Percentiles rank a stretch among this genome's conserved stretches.
These are phyloP conservation scores for Apiospora malaysiana DNA, from an alignment of 2,329 filamentous ascomycete species.

Conservation along the genomic window DNA sequence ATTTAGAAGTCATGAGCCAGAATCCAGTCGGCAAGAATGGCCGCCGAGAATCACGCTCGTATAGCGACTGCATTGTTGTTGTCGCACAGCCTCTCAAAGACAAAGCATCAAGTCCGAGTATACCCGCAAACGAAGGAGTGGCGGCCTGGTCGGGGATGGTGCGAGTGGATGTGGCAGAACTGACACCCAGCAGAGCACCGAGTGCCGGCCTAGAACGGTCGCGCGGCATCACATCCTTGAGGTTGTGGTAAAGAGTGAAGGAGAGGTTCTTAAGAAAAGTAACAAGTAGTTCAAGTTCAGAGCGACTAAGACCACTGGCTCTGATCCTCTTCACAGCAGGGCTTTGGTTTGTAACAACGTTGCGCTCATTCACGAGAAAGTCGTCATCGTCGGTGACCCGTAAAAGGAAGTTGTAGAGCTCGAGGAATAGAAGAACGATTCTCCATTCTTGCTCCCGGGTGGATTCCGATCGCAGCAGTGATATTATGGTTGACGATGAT, in stretches of 20 bases:
- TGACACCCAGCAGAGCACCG: conserved; percentile 32
- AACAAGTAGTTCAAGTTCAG: conserved; percentile 76
- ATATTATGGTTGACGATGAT: conserved; percentile 32
- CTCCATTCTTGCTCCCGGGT: conserved; percentile 77
- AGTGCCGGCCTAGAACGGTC: conserved; percentile 32
- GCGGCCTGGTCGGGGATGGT: not conserved
- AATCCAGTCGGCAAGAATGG: conserved; percentile 82
- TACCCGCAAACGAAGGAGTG: conserved; percentile 41
- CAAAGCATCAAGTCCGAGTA: conserved; percentile 76
- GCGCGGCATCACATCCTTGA: conserved; percentile 60
- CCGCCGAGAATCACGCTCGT: conserved; percentile 89
- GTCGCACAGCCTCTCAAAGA: conserved; percentile 83
- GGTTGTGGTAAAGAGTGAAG: conserved; percentile 87
- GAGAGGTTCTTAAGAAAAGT: conserved; percentile 89
- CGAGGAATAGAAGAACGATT: conserved; percentile 86
- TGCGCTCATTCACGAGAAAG: conserved; percentile 72
- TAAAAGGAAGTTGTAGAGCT: conserved; percentile 91
- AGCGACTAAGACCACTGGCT: conserved; percentile 71
- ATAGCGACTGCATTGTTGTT: conserved; percentile 82
- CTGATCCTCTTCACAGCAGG: conserved; percentile 55
- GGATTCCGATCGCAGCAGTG: conserved; percentile 38
- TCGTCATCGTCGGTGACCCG: conserved; percentile 97
- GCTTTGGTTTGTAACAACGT: conserved; percentile 41
- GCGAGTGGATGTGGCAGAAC: conserved; percentile 23
- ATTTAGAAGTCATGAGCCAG: conserved; percentile 90